A percentile compares a stretch with the other conserved stretches of the same genome.
Conservation (phyloP, 495 filamentous ascomycete species). For the Pyrenula massariospora region DNA sequence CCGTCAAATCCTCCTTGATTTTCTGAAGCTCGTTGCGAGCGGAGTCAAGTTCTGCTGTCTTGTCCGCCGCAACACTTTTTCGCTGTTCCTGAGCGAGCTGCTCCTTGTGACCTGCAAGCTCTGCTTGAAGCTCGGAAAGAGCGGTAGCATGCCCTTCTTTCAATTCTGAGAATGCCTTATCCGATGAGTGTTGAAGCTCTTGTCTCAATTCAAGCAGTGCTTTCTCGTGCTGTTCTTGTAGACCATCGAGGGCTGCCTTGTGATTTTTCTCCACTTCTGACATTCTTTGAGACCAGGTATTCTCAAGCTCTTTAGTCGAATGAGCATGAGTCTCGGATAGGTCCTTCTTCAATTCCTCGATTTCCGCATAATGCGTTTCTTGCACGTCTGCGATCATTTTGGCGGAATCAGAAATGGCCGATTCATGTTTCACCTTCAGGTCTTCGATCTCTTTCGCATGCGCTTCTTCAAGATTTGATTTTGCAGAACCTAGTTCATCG, state of each 20-base stretch:
- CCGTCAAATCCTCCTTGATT: not conserved
- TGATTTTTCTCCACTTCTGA: slow-evolving; percentile 21
- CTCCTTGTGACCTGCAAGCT: not conserved
- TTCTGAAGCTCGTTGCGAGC: not conserved
- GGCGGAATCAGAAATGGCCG: slow-evolving; percentile 19
- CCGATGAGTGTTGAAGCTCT: not conserved
- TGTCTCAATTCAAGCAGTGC: not conserved
- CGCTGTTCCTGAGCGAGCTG: not conserved
- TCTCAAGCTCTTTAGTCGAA: slow-evolving; percentile 23
- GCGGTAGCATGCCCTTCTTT: not conserved
- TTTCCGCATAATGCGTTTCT: slow-evolving; percentile 19
- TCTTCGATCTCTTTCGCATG: slow-evolving; percentile 21
- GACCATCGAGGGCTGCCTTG: not conserved
- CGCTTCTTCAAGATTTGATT: slow-evolving; percentile 21
- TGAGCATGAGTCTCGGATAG: slow-evolving; percentile 22
- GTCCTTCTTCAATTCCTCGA: slow-evolving; percentile 23
- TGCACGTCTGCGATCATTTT: slow-evolving; percentile 19
- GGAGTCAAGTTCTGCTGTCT: not conserved
- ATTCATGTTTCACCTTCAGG: slow-evolving; percentile 25
- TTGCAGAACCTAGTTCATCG: slow-evolving; percentile 22
- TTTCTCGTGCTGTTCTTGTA: not conserved
- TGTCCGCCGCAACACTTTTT: not conserved
- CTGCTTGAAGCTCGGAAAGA: not conserved
- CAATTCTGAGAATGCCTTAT: not conserved
- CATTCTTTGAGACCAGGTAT: slow-evolving; percentile 17